Conservation (phyloP, 176 grass and related monocot genomes). For the Triticum timopheevii region DNA sequence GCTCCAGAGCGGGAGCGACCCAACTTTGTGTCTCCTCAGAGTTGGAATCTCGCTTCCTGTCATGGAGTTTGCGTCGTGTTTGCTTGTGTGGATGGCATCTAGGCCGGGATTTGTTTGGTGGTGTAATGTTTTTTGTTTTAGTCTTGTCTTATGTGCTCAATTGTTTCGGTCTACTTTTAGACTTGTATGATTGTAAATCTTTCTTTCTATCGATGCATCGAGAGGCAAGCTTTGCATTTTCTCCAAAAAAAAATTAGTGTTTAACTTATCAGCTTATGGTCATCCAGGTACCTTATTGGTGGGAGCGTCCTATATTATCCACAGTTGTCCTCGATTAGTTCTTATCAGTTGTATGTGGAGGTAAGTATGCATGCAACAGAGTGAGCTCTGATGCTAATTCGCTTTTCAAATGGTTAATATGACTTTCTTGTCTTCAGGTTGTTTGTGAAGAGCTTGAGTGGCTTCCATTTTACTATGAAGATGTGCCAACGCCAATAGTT, state of each 20-base stretch:
- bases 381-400: slow-evolving; percentile 25
- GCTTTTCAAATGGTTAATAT: slow-evolving; percentile 26
- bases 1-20: no score
- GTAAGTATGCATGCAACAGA: slow-evolving; percentile 49
- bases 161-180: not conserved
- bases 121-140: not conserved
- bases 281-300: slow-evolving; percentile 93
- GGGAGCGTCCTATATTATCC: slow-evolving; percentile 98
- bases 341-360: slow-evolving; percentile 98
- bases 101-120: no score
- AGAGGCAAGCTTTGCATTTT: not conserved
- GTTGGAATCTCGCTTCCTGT: no score
- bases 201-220: not conserved
- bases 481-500: slow-evolving; percentile 43
- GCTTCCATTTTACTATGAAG: slow-evolving; percentile 81
- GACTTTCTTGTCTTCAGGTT: slow-evolving; percentile 57
- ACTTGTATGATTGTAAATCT: not conserved
- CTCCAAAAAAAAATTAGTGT: not conserved
- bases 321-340: slow-evolving; percentile 98
- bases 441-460: slow-evolving; percentile 97
- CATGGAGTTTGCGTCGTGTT: no score
- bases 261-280: slow-evolving; percentile 17
- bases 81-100: no score
- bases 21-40: no score
- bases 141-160: not conserved